Conservation (phyloP, 2,329 filamentous ascomycete genomes). For the Fusarium sp. region DNA sequence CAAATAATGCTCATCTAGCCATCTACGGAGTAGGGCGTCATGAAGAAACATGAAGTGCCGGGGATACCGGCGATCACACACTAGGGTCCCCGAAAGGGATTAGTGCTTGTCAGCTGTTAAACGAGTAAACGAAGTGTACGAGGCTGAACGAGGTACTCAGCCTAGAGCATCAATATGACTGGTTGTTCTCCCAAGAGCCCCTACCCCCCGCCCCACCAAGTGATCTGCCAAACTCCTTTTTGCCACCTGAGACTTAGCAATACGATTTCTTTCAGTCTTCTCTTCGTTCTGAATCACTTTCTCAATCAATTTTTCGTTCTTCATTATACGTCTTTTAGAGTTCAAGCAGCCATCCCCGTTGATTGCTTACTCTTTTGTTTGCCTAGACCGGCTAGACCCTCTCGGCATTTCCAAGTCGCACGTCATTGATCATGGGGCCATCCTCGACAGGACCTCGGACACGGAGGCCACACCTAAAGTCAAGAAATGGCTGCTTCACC, state of each 20-base stretch:
- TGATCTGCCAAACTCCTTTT: background rate
- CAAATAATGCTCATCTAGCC: no score
- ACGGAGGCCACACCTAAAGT: background rate
- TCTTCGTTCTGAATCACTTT: background rate
- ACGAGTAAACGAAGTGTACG: background rate
- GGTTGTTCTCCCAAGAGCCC: background rate
- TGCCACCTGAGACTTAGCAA: accelerated
- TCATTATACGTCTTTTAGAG: accelerated
- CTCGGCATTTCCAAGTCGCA: background rate
- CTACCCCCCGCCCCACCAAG: background rate
- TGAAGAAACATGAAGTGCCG: background rate
- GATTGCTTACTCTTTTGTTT: accelerated
- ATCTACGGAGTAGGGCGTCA: background rate
- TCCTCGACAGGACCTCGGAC: background rate
- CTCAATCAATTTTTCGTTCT: background rate
- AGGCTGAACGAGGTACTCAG: background rate
- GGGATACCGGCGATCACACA: accelerated
- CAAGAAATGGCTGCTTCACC: background rate
- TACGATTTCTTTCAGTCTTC: background rate
- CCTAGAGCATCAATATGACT: background rate
- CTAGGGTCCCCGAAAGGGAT: background rate
- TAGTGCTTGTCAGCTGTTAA: background rate
- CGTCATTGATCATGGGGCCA: background rate
- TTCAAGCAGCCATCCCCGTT: background rate
- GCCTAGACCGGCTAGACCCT: background rate